A percentile compares a stretch with the other conserved stretches of the same genome.
These are phyloP conservation scores for Rhizopogon sp. DNA, from an alignment of 768 basidiomycete species.

Conservation along the genomic window DNA sequence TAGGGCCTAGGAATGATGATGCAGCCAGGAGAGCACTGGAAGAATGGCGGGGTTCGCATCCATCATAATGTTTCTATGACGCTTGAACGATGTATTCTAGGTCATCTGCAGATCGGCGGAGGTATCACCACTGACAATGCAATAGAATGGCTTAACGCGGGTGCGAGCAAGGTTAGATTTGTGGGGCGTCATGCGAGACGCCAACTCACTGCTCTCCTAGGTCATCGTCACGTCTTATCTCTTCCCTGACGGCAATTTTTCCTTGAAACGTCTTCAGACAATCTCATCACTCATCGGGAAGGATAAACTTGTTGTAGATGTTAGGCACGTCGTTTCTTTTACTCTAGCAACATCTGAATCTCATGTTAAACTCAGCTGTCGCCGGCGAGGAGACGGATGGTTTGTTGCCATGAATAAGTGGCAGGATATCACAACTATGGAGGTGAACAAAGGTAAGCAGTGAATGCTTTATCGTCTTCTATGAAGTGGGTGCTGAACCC, in stretches of 20 bases:
- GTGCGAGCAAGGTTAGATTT: conserved; percentile 76
- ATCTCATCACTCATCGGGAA: conserved; percentile 68
- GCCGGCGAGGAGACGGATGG: conserved; percentile 73
- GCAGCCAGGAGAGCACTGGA: conserved; percentile 82
- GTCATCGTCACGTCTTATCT: conserved; percentile 97
- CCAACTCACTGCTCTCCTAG: conserved; percentile 36
- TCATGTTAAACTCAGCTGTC: conserved; percentile 54
- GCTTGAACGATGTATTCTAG: conserved; percentile 30
- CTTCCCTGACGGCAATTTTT: conserved; percentile 82
- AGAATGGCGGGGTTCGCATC: conserved; percentile 71
- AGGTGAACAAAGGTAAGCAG: conserved; percentile 69
- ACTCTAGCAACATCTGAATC: no score
- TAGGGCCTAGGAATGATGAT: conserved; percentile 84
- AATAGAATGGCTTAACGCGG: conserved; percentile 75
- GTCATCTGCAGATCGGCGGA: conserved; percentile 86
- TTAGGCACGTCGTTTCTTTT: conserved; percentile 55
- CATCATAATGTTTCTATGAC: conserved; percentile 6
- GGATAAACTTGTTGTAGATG: conserved; percentile 89
- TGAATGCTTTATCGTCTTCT: not conserved
- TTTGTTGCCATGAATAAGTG: conserved; percentile 98
- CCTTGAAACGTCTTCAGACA: conserved; percentile 58
- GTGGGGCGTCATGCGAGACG: not conserved
- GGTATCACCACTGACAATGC: conserved; percentile 85
- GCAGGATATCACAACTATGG: conserved; percentile 95
- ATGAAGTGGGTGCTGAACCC: not conserved